A percentile compares a stretch with the other conserved stretches of the same genome.
Evolutionary conservation across 441 rosid genomes (phyloP).

Genomic region (Metrosideros polymorpha): DNA sequence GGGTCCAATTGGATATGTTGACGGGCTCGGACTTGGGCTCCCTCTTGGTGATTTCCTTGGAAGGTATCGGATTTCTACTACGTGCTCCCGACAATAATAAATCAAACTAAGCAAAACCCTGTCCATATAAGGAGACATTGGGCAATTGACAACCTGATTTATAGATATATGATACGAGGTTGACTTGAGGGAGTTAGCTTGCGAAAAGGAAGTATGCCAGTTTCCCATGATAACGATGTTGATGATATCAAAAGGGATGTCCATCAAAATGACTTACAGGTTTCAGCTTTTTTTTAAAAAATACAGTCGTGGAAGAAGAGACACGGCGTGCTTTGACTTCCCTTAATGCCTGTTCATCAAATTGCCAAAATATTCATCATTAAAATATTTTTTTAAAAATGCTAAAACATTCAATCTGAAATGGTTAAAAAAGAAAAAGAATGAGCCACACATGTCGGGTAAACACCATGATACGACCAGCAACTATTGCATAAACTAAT

Average conservation of each 20-base stretch:
- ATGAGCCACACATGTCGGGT: not conserved
- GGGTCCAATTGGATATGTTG: no score
- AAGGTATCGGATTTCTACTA: no score
- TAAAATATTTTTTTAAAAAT: not conserved
- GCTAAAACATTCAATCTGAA: not conserved
- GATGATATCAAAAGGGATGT: not conserved
- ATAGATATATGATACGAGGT: not conserved
- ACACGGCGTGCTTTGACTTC: not conserved
- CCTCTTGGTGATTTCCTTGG: no score
- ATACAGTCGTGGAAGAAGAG: not conserved
- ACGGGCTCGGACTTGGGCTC: no score
- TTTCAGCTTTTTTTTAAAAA: not conserved
- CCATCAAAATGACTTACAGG: not conserved
- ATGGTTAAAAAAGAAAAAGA: not conserved
- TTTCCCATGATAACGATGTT: not conserved
- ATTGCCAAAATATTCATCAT: not conserved
- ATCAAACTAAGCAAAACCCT: not conserved
- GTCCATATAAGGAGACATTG: not conserved
- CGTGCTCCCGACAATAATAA: no score
- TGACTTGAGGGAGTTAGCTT: not conserved
- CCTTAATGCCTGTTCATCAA: not conserved
- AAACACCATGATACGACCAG: not conserved
- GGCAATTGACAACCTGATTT: not conserved
- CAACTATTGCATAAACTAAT: not conserved
- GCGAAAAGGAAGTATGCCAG: not conserved